Evolutionary conservation across 1,284 basidiomycete genomes (phyloP), one percentile per base, ranked within the genome.

Genomic region (Lentinus polychrous): DNA sequence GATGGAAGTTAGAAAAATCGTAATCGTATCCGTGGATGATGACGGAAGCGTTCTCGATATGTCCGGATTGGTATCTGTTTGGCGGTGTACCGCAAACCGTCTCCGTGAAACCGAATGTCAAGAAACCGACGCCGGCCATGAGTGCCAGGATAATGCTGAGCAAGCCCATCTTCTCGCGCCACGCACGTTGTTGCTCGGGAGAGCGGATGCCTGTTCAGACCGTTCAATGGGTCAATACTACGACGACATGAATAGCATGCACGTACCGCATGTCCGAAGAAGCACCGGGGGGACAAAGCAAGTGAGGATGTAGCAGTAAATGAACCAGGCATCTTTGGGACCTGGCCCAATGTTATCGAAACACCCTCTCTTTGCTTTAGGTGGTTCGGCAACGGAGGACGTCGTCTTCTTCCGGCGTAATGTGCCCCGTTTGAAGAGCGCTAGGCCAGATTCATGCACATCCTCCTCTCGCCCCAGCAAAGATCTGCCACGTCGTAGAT

Each of bases 51-150:
- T 78, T 84, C 50, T 83, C 82, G 56, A 95, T 86, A 43, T 70
- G 69, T 17, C 91, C 93, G 42, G 86, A 79, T 55, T 86, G 82
- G 72, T 81, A 94, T 14, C 92, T 83, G 47, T 86, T 81, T 24
- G 86, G 76, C 17, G 91, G 88, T 38, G 74, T 86, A 34, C 93
- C 91, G 66, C 95, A 99, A 32, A 99, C 94, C 45, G 85, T 73
- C 62, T 94, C 81, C 3, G 94, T 98, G 74, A 99, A 99, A n/a
- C 96, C 95, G 69, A 99, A 99, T 1, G 95, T 99, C 64, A 99
- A 76, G 79, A 94, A 99, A 67, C 94, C 95, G 63, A 99, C 96
- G 42, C 75, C 79, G 18, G 87, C 86, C 95, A 99, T 98, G 56
- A 94, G 79, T 17, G 66, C 7, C 14, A 80, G 64, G 58, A 96